Conservation (phyloP, 2,329 filamentous ascomycete genomes). For the Colletotrichum sp. region DNA sequence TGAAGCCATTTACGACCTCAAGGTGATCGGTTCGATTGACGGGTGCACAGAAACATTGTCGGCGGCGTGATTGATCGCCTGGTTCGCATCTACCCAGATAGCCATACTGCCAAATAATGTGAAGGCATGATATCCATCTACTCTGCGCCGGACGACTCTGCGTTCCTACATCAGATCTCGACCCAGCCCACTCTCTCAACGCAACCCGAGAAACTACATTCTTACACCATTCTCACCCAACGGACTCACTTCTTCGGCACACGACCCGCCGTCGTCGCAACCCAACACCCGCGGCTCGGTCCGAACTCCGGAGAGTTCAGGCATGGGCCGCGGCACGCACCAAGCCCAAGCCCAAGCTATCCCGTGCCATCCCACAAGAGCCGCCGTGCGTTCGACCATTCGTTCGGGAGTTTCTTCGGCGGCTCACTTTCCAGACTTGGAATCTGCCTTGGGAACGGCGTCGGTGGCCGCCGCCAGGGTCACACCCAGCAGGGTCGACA, state of each 20-base stretch:
- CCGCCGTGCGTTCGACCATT: background rate
- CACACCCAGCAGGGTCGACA: background rate
- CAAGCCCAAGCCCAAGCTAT: background rate
- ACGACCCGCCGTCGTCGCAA: background rate
- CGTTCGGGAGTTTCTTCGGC: background rate
- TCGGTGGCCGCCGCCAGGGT: background rate
- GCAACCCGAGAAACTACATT: rapidly evolving
- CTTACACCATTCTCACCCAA: background rate
- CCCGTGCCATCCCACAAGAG: background rate
- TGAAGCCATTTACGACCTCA: background rate
- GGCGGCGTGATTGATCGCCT: rapidly evolving
- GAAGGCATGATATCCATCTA: background rate
- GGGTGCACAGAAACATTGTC: background rate
- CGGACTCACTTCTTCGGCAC: background rate
- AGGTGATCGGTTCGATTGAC: background rate
- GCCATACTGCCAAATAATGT: background rate
- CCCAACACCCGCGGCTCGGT: background rate
- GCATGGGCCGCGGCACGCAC: background rate
- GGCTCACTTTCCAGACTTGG: background rate
- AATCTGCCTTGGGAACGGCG: background rate
- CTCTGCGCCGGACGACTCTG: background rate
- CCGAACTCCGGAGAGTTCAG: background rate
- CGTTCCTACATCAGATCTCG: background rate
- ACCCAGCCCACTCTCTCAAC: background rate
- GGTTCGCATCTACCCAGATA: background rate